Evolutionary conservation across 345 rosid species (phyloP).

Genomic region (Isatis tinctoria): DNA sequence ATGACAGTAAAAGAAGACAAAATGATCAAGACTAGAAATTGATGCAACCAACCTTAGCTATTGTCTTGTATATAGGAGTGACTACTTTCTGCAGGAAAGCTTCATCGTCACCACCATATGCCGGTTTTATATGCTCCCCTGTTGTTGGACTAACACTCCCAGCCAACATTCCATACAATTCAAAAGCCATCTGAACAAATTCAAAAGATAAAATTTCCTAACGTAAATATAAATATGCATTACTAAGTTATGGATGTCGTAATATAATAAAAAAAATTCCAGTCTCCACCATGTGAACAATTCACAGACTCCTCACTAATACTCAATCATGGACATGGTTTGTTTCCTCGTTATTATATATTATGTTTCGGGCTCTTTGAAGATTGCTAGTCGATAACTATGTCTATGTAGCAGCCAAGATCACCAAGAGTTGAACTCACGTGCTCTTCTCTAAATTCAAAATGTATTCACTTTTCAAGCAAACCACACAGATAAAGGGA

Average conservation of each 20-base stretch:
- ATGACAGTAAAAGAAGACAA: slow-evolving; percentile 1
- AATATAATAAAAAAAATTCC: background rate
- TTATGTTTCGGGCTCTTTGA: background rate
- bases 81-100: slow-evolving; percentile 65
- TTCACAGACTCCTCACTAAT: background rate
- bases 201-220: slow-evolving; percentile 14
- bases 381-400: background rate
- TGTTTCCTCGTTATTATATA: background rate
- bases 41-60: slow-evolving; percentile 43
- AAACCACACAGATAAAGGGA: background rate
- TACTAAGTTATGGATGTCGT: background rate
- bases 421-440: background rate
- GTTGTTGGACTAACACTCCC: slow-evolving; percentile 63
- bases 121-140: slow-evolving; percentile 61
- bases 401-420: background rate
- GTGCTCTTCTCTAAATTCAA: background rate
- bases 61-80: slow-evolving; percentile 53
- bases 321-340: background rate
- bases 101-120: slow-evolving; percentile 65
- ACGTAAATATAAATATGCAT: background rate
- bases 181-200: slow-evolving; percentile 33
- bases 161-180: slow-evolving; percentile 60
- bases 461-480: background rate
- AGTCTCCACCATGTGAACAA: background rate
- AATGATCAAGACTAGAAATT: background rate